Evolutionary conservation across 2,329 filamentous ascomycete genomes (phyloP), one percentile per base, ranked within the genome.

Genomic region (Trichoderma sp.): DNA sequence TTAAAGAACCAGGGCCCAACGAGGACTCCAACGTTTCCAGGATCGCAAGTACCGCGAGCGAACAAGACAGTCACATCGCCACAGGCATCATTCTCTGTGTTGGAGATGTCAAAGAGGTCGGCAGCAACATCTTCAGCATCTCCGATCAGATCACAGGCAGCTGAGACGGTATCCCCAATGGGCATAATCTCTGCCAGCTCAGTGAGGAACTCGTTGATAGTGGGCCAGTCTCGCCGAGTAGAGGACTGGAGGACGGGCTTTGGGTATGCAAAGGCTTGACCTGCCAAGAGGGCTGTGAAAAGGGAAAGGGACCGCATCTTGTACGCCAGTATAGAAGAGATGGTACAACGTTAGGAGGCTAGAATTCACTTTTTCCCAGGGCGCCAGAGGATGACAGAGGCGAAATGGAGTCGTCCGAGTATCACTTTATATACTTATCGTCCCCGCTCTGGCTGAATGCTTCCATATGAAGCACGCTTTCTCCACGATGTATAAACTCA

Each of bases 11-110:
- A 74, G 3, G 79, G 79, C 0, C 77, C 79, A 3, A 75, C 74
- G 28, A 79, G 73, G 30, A 76, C 73, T 23, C 79, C 79, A 43
- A 79, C 73, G 53, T 79, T 80, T 23, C 79, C 78, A 1, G 74
- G 55, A 20, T 80, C 78, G 30, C 78, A 79, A 17, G 78, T 79
- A 8, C 78, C 78, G 0, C 78, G 75, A n/a, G 76, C 77, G 34
- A 78, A 80, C 28, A 80, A 59, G 32, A 80, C 68, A 9, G 74
- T 78, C 39, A 79, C 74, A 57, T 77, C 77, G n/a, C 73, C 70
- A 70, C 78, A 79, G 9, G 72, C 61, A 11, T 74, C 71, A 34
- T 73, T 73, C n/a, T 66, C 43, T 3, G 53, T 70, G 23, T 73
- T 64, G 23, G 67, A 43, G 30, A 79, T 70, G 47, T 39, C 66